Conservation (phyloP, 2,329 filamentous ascomycete genomes). For the Chrysosporium keratinophilum region DNA sequence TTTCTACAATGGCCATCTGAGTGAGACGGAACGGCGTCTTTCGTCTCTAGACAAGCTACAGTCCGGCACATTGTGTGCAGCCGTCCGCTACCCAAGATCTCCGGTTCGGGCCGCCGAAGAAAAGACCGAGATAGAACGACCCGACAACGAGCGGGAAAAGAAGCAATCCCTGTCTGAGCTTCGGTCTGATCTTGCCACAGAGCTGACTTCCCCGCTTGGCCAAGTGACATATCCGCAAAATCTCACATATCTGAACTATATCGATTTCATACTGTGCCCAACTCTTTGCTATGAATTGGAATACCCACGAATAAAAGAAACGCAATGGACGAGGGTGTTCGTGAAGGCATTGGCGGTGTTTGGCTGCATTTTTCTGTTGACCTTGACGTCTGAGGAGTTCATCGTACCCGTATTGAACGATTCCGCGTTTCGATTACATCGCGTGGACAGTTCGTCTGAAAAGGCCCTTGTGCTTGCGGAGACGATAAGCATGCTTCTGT, state of each 20-base stretch:
- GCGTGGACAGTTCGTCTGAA: slow-evolving; percentile 47
- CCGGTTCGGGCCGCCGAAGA: slow-evolving; percentile 3
- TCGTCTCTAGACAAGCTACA: slow-evolving; percentile 70
- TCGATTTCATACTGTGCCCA: slow-evolving; percentile 81
- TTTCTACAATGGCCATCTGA: slow-evolving; percentile 94
- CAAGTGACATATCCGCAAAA: slow-evolving; percentile 84
- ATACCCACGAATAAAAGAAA: slow-evolving; percentile 68
- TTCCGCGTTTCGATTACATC: slow-evolving; percentile 48
- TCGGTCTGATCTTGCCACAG: slow-evolving; percentile 76
- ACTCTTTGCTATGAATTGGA: slow-evolving; percentile 97
- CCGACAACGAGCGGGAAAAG: slow-evolving; percentile 23
- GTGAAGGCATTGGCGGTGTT: slow-evolving; percentile 84
- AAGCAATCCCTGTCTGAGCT: slow-evolving; percentile 53
- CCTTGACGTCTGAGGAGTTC: slow-evolving; percentile 84
- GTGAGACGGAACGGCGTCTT: slow-evolving; percentile 72
- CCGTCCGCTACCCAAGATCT: slow-evolving; percentile 61
- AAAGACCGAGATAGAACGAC: slow-evolving; percentile 16
- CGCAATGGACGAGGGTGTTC: slow-evolving; percentile 69
- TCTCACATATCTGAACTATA: slow-evolving; percentile 68
- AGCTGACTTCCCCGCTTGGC: slow-evolving; percentile 83
- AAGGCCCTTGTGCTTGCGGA: slow-evolving; percentile 72
- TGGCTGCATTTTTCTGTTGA: slow-evolving; percentile 91
- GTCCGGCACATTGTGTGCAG: slow-evolving; percentile 53
- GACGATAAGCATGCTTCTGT: slow-evolving; percentile 80
- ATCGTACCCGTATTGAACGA: slow-evolving; percentile 81